These are phyloP conservation scores for Fraxinus latifolia DNA, from an alignment of 305 asterid species.

Conservation along the genomic window DNA sequence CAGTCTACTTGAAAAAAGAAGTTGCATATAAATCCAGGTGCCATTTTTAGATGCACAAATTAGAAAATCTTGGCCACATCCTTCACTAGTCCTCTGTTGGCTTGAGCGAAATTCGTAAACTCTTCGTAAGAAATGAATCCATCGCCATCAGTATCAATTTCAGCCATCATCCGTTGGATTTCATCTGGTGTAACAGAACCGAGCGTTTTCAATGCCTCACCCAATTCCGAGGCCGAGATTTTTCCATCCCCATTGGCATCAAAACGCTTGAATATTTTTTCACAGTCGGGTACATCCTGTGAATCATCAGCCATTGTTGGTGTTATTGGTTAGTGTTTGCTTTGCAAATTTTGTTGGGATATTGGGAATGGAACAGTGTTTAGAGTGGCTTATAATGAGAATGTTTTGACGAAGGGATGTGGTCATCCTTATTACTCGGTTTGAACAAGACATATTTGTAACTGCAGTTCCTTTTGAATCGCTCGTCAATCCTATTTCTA, in stretches of 20 bases:
- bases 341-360: not conserved
- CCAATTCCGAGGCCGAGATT: slow-evolving; percentile 64
- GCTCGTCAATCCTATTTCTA: not conserved
- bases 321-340: not conserved
- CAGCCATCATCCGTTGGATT: slow-evolving; percentile 60
- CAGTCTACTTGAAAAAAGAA: not conserved
- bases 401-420: not conserved
- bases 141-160: slow-evolving; percentile 45
- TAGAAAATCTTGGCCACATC: slow-evolving; percentile 51
- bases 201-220: slow-evolving; percentile 57
- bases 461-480: not conserved
- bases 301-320: slow-evolving; percentile 51
- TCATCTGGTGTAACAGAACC: slow-evolving; percentile 64
- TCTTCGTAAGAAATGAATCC: slow-evolving; percentile 47
- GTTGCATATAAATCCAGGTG: not conserved
- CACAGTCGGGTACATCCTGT: slow-evolving; percentile 56
- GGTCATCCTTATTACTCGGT: slow-evolving; percentile 13
- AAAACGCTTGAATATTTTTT: slow-evolving; percentile 63
- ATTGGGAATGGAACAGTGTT: not conserved
- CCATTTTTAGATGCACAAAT: not conserved
- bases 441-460: not conserved
- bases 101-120: slow-evolving; percentile 37
- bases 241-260: slow-evolving; percentile 78
- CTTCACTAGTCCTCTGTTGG: slow-evolving; percentile 42
- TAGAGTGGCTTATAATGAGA: slow-evolving; percentile 18